Evolutionary conservation across 306 rosid species (phyloP).

Genomic region (Vigna angularis): DNA sequence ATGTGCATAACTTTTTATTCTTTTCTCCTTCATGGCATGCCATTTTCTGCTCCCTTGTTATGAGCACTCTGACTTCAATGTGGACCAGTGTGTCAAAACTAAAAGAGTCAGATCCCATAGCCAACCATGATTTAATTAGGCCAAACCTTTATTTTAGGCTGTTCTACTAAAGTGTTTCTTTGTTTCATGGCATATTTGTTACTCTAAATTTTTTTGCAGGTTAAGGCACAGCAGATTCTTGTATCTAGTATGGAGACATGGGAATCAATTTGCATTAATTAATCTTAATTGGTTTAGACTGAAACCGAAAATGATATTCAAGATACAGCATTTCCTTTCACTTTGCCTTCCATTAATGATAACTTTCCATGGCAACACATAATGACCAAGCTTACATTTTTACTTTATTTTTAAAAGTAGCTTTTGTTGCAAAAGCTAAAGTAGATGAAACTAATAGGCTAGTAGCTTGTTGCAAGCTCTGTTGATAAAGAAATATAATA

Average conservation of each 20-base stretch:
- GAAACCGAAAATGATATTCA: neutral
- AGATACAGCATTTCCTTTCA: constrained; percentile 6
- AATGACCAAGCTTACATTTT: neutral
- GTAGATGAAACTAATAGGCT: constrained; percentile 37
- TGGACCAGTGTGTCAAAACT: constrained; percentile 42
- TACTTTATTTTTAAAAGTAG: constrained; percentile 22
- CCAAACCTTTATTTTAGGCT: neutral
- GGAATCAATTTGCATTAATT: constrained; percentile 29
- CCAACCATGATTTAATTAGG: constrained; percentile 34
- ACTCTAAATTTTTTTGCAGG: constrained; percentile 29
- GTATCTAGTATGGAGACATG: constrained; percentile 39
- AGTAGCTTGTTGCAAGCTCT: constrained; percentile 5
- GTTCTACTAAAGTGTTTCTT: constrained; percentile 8
- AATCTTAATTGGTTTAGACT: neutral
- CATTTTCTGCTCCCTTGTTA: constrained; percentile 36
- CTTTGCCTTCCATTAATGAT: constrained; percentile 17
- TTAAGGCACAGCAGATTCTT: constrained; percentile 34
- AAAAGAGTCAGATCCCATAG: constrained; percentile 42
- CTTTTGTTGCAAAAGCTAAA: constrained; percentile 25
- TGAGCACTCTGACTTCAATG: constrained; percentile 40
- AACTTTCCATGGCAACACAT: constrained; percentile 30
- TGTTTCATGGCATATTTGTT: constrained; percentile 11
- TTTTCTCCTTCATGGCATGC: constrained; percentile 22
- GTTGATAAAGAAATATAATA: constrained; percentile 29
- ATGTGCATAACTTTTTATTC: constrained; percentile 18